Conservation (phyloP, 2,329 filamentous ascomycete species). For the Alternaria dauci region DNA sequence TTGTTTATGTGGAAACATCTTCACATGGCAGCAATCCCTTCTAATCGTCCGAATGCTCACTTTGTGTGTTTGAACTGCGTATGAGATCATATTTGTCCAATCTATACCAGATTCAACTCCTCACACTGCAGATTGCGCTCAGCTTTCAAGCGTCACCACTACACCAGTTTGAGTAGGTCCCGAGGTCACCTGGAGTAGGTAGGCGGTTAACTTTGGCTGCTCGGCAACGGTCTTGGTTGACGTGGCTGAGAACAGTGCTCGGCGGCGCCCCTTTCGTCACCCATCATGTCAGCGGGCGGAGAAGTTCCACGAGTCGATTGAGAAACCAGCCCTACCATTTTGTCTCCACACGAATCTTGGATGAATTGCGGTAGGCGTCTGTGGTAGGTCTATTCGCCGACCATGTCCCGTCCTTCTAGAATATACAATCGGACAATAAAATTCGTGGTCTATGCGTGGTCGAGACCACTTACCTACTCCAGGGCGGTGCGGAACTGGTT, state of each 20-base stretch:
- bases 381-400: neutral
- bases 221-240: conserved; percentile 1
- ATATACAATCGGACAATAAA: neutral
- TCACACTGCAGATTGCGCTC: neutral
- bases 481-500: neutral
- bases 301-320: conserved; percentile 10
- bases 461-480: neutral
- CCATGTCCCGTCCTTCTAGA: neutral
- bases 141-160: neutral
- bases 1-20: neutral
- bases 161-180: neutral
- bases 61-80: neutral
- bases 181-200: neutral
- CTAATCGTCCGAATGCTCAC: neutral
- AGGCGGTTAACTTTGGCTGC: neutral
- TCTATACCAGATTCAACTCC: neutral
- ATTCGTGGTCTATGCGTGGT: conserved; percentile 1
- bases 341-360: neutral
- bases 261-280: neutral
- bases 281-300: conserved; percentile 7
- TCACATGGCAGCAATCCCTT: neutral
- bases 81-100: neutral
- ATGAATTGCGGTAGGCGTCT: neutral
- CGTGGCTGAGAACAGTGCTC: conserved; percentile 4
- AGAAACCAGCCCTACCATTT: neutral